Evolutionary conservation across 495 filamentous ascomycete species (phyloP), one percentile per base, ranked within the genome.

Genomic region (Rhizodiscina lignyota): DNA sequence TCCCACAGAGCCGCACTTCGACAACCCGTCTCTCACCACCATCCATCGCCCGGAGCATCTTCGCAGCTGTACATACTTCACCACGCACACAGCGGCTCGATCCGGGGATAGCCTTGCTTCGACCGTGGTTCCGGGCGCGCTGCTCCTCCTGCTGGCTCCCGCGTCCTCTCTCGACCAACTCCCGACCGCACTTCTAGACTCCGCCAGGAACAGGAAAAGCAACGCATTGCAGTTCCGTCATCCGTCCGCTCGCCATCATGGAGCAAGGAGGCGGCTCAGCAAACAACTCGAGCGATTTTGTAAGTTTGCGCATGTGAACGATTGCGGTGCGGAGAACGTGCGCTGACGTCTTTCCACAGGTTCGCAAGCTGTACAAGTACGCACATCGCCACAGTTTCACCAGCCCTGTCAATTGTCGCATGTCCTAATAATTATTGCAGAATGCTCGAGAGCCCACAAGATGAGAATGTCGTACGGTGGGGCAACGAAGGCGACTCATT

Each of bases 331-430:
- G 29, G 15, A 5, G 30, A 32, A 47, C 41, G 43, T 36, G 16
- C 36, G 10, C 10, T 32, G 17, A 32, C 30, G 15, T 15, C 26
- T 41, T 4, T 32, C 13, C 11, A 18, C 54, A 97, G 89, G 89
- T 97, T 50, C 83, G 87, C 64, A 97, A 97, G 60, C 63, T 97
- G 48, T 96, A 94, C 68, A 94, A 94, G 89, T 97, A 63, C 55
- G 72, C 61, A 28, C 22, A 10, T 8, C 16, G 10, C 16, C 10
- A 35, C 18, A 10, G 30, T 10, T 32, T 6, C 5, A 8, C 16
- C 18, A 5, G 30, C 16, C 5, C 22, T 24, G 21, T 6, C 32
- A 5, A 3, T 4, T 18, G 38, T 13, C 18, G 8, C 11, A 15
- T 18, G 21, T 29, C 28, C 43, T 50, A 28, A 44, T 35, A 42